A percentile compares a stretch with the other conserved stretches of the same genome.
Conservation (phyloP, 441 rosid genomes). For the Pelargonium cotyledonis region DNA sequence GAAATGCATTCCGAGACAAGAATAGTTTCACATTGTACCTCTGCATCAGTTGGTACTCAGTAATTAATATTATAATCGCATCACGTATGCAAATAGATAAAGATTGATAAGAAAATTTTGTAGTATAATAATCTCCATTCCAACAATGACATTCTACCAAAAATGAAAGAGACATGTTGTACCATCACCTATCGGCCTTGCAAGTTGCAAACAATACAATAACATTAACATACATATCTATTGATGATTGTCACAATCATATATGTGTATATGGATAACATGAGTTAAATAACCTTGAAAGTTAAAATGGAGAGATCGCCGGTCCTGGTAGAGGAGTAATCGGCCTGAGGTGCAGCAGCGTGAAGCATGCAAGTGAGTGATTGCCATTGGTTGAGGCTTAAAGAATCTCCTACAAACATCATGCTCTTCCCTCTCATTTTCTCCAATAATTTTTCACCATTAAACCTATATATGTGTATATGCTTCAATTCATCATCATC, state of each 20-base stretch:
- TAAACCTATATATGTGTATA: constrained; percentile 24
- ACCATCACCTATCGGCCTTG: no score
- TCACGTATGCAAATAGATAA: no score
- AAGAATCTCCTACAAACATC: constrained; percentile 61
- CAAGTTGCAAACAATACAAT: no score
- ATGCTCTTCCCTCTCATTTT: constrained; percentile 37
- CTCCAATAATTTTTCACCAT: constrained; percentile 29
- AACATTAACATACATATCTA: no score
- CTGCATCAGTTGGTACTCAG: constrained; percentile 24
- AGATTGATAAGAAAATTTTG: no score
- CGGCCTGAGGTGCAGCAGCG: constrained; percentile 26
- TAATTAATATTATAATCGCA: background rate
- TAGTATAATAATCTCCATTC: no score
- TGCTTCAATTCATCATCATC: no score
- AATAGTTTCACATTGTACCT: constrained; percentile 34
- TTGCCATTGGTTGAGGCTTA: constrained; percentile 58
- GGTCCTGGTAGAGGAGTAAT: constrained; percentile 19
- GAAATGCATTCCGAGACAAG: constrained; percentile 63
- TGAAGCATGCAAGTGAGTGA: constrained; percentile 62
- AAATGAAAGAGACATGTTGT: no score
- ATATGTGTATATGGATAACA: no score
- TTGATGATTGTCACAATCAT: no score
- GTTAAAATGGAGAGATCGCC: constrained; percentile 40
- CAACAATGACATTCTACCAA: no score
- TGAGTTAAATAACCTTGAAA: constrained; percentile 27